Evolutionary conservation across 108 stramenopile species (phyloP), one percentile per base, ranked within the genome.

Genomic region (Aurantiochytrium sp.): DNA sequence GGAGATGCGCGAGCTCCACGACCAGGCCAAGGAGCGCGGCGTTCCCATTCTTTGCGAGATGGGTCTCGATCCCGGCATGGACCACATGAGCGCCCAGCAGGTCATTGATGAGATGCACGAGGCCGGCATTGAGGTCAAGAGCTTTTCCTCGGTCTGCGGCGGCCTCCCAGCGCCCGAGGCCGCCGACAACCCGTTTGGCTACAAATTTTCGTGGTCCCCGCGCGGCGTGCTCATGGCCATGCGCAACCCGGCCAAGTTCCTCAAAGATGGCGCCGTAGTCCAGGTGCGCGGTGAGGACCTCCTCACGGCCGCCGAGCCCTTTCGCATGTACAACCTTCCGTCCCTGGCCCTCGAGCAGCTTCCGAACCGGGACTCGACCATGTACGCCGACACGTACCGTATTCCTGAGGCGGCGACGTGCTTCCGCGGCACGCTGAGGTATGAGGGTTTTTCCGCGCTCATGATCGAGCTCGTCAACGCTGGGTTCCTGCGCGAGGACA

Each of bases 151-250:
- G 88, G 92, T 95, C 37, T 96, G 95, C 88, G 96, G 96, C 21
- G 96, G 96, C 48, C 91, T 87, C 68, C 94, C 68, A 93, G 95
- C 52, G 88, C 96, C 85, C 92, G 95, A 37, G 92, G 95, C 95
- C 10, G 95, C 95, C 34, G 90, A 95, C 85, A 97, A 96, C 86
- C 95, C 95, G 34, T 89, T 97, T 31, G 89, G 91, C 52, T 97
- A 97, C 90, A 96, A 96, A 88, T 96, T 96, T 87, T 95, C 95
- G 85, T 97, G 96, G 96, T 94, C 93, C 54, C 96, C 96, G 24
- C 91, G 91, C 53, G 96, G 95, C 39, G 96, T 95, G 12, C 86
- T 97, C 45, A 88, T 88, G 42, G 95, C 96, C 4, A 89, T 90
- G 54, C 91, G 91, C 87, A 95, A 95, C 87, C 81, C 90, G 87